Evolutionary conservation across 495 filamentous ascomycete species (phyloP).

Genomic region (Penicillium angulare): DNA sequence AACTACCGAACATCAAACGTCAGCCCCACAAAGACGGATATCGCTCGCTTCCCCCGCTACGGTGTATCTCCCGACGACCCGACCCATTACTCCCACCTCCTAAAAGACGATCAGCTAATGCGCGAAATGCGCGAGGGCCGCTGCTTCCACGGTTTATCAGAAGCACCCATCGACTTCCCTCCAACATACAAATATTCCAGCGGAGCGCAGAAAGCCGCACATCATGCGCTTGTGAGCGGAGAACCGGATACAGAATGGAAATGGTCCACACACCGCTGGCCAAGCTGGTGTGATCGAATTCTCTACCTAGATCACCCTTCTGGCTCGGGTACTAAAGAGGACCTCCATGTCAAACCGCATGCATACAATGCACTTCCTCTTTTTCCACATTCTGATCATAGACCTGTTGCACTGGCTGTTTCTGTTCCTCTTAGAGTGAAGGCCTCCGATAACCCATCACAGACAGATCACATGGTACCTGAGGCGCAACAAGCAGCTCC

Average conservation of each 20-base stretch:
- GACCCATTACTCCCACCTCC: slow-evolving; percentile 58
- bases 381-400: slow-evolving; percentile 78
- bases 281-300: slow-evolving; percentile 92
- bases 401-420: slow-evolving; percentile 69
- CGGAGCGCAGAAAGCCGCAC: slow-evolving; percentile 41
- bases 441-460: slow-evolving; percentile 17
- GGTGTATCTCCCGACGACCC: slow-evolving; percentile 44
- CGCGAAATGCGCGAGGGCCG: slow-evolving; percentile 61
- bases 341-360: slow-evolving; percentile 41
- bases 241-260: slow-evolving; percentile 59
- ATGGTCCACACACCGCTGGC: slow-evolving; percentile 80
- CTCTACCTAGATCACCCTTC: slow-evolving; percentile 67
- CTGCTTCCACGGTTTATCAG: slow-evolving; percentile 71
- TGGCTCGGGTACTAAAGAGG: slow-evolving; percentile 42
- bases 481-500: slow-evolving; percentile 41
- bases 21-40: slow-evolving; percentile 52
- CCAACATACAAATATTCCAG: slow-evolving; percentile 85
- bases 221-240: slow-evolving; percentile 17
- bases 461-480: slow-evolving; percentile 12
- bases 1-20: slow-evolving; percentile 82
- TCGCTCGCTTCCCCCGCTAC: slow-evolving; percentile 60
- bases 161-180: slow-evolving; percentile 74
- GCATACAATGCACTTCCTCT: slow-evolving; percentile 74
- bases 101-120: slow-evolving; percentile 73
- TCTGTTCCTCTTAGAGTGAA: slow-evolving; percentile 56